A percentile compares a stretch with the other conserved stretches of the same genome.
These are phyloP conservation scores for Martiniozyma asiatica DNA, from an alignment of 1,139 yeast species.

Conservation along the genomic window DNA sequence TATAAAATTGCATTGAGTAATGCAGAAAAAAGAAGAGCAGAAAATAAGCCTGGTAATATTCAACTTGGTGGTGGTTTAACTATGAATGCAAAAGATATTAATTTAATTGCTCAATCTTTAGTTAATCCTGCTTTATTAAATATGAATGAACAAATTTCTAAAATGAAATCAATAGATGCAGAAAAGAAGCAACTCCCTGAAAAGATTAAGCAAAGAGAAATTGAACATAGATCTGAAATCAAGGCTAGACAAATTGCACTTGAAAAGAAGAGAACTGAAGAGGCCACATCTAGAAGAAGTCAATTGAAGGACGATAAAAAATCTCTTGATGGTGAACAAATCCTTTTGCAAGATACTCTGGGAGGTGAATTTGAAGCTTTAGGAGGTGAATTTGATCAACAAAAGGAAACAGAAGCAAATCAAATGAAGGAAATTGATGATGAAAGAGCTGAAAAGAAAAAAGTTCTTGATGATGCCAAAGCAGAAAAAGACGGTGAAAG, in stretches of 20 bases:
- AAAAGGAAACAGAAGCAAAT: conserved; percentile 24
- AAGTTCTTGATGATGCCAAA: conserved; percentile 20
- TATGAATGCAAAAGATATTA: conserved; percentile 66
- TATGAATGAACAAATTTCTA: conserved; percentile 53
- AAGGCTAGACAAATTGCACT: conserved; percentile 31
- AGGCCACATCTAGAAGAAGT: conserved; percentile 28
- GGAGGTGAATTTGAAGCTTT: conserved; percentile 24
- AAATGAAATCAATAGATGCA: conserved; percentile 12
- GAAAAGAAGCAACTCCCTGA: conserved; percentile 8
- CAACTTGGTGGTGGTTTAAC: conserved; percentile 77
- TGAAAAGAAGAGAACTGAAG: conserved; percentile 30
- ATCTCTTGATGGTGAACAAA: conserved; percentile 19
- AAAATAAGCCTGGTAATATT: conserved; percentile 26
- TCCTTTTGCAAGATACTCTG: conserved; percentile 20
- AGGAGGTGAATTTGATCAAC: too few relatives aligned
- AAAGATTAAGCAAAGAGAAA: conserved; percentile 29
- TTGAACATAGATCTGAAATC: conserved; percentile 38
- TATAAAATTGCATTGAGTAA: conserved; percentile 54
- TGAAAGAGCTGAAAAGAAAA: conserved; percentile 25
- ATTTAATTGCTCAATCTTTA: conserved; percentile 67
- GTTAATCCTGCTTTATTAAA: conserved; percentile 81
- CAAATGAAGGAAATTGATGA: conserved; percentile 19
- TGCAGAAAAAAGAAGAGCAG: conserved; percentile 41
- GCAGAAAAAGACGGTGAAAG: conserved; percentile 24
- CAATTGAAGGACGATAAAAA: conserved; percentile 26